Evolutionary conservation across 192 early-diverging fungal genomes (phyloP), one percentile per base, ranked within the genome.

Genomic region (Coemansia furcata): DNA sequence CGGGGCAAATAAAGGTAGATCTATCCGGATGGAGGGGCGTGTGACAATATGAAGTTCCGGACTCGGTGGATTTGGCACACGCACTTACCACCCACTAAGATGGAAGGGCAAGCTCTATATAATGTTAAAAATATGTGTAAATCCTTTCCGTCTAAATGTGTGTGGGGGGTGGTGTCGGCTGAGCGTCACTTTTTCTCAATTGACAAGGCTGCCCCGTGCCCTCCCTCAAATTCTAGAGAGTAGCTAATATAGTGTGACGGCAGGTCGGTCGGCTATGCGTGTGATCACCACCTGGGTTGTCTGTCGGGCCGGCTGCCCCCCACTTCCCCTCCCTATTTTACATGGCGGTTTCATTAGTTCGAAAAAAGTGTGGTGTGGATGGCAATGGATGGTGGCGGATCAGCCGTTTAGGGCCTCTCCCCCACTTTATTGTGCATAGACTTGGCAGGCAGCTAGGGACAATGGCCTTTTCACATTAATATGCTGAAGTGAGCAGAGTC

Each of bases 401-500:
- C 50, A 54, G 50, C 50, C 50, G 50, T 26, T 14, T 30, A 30
- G 50, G 50, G 29, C 50, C 50, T 52, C 44, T 15, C 44, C 42
- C 44, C 44, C 44, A 26, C 23, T 19, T 3, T 19, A 19, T 46
- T 46, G 44, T n/a, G 44, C 9, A 54, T 7, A 50, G 49, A 54
- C 54, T 57, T 57, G 54, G 54, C 54, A 54, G 11, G 23, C 43
- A 54, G 26, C n/a, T 0, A n/a, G 35, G 29, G 2, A 57, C 54
- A 57, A 30, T 33, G 30, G 12, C 15, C 54, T 57, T 36, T 30
- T 55, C 52, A 33, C 17, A 57, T 57, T 33, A 57, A 57, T 35
- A 15, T n/a, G 54, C 54, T 30, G 54, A 57, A 57, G 30, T 33
- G 54, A 57, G 54, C 29, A 33, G 85, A 33, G 49, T 23, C 54